A percentile compares a stretch with the other conserved stretches of the same genome.
Conservation (phyloP, 805 yeast species). For the Yamadazyma ubonensis region DNA sequence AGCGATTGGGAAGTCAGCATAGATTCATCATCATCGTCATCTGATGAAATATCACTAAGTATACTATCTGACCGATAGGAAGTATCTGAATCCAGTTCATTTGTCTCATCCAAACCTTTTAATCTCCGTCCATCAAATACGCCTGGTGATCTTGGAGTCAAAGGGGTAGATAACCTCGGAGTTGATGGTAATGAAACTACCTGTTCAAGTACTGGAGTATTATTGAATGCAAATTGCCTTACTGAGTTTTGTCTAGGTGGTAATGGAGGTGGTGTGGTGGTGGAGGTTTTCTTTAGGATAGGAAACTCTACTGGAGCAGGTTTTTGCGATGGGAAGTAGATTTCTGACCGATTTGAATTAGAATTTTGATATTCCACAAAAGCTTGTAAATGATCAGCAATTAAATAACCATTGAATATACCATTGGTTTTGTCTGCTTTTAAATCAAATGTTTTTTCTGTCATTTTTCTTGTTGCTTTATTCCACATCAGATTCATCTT, state of each 20-base stretch:
- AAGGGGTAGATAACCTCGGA: conserved; percentile 9
- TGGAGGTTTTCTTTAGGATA: background rate
- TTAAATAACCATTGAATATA: conserved; percentile 28
- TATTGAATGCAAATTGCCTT: conserved; percentile 6
- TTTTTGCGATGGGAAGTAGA: conserved; percentile 28
- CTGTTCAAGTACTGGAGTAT: conserved; percentile 11
- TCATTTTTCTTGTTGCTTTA: conserved; percentile 21
- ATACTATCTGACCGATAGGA: conserved; percentile 6
- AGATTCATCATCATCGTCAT: conserved; percentile 11
- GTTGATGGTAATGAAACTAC: conserved; percentile 14
- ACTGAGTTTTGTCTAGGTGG: conserved; percentile 32
- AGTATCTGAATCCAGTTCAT: conserved; percentile 6
- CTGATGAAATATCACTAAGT: conserved; percentile 10
- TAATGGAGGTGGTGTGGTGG: conserved; percentile 26
- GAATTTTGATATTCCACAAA: conserved; percentile 28
- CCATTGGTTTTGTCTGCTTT: conserved; percentile 32
- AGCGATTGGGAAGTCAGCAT: conserved; percentile 11
- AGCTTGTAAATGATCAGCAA: conserved; percentile 33
- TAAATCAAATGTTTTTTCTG: conserved; percentile 23
- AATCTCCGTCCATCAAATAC: background rate
- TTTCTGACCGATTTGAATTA: conserved; percentile 22
- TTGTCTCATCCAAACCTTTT: conserved; percentile 1
- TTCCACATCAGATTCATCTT: conserved; percentile 27
- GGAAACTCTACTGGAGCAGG: conserved; percentile 12
- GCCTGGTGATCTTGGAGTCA: conserved; percentile 6